Conservation (phyloP, 306 rosid species). For the Citrullus colocynthis region DNA sequence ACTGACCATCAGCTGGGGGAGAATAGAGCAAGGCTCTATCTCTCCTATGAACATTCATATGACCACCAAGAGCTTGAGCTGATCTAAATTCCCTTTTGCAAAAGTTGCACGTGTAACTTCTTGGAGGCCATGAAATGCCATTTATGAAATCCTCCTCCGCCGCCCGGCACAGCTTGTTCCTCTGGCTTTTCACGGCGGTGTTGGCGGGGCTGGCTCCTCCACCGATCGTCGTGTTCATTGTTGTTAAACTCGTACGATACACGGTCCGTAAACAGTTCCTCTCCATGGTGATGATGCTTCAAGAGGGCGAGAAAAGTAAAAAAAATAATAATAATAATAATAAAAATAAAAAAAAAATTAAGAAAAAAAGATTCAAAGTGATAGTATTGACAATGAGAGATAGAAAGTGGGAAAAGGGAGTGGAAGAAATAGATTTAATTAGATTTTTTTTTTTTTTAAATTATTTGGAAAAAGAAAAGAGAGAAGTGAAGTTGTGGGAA, state of each 20-base stretch:
- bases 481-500: background rate
- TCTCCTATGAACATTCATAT: constrained; percentile 88
- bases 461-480: too few species aligned
- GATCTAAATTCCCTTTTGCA: constrained; percentile 85
- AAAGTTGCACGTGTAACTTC: constrained; percentile 71
- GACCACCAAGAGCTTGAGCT: constrained; percentile 98
- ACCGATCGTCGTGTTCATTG: background rate
- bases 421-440: too few species aligned
- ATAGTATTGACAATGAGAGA: background rate
- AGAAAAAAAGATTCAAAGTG: background rate
- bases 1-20: constrained; percentile 26
- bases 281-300: background rate
- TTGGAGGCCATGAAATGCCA: constrained; percentile 89
- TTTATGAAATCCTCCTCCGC: constrained; percentile 26
- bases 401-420: background rate
- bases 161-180: constrained; percentile 1
- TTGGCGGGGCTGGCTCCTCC: background rate
- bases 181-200: background rate
- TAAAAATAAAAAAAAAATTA: background rate
- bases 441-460: too few species aligned
- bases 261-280: background rate
- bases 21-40: constrained; percentile 74
- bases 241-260: background rate
- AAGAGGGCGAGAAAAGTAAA: background rate
- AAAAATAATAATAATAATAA: too few species aligned